These are phyloP conservation scores for Tolypocladium endophyticum DNA, from an alignment of 2,329 filamentous ascomycete species.

Conservation along the genomic window DNA sequence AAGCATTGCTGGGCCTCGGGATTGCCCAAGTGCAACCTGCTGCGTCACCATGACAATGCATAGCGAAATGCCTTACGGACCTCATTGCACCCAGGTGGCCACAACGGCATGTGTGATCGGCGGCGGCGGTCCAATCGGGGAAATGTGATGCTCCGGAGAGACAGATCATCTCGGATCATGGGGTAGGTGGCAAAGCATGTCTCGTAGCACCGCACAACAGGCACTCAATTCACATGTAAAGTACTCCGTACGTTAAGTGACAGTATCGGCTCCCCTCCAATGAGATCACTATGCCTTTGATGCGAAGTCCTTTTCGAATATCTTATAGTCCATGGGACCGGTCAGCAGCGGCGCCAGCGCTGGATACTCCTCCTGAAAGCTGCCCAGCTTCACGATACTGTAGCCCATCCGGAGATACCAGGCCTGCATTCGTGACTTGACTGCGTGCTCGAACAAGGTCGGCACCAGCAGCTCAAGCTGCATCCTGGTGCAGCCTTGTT, in stretches of 20 bases:
- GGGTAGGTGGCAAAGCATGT: background rate
- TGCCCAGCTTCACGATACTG: slow-evolving; percentile 11
- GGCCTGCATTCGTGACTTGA: slow-evolving; percentile 13
- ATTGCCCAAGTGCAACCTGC: background rate
- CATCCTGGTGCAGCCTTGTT: slow-evolving; percentile 15
- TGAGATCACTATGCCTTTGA: background rate
- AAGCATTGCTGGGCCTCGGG: background rate
- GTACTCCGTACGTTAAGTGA: too few relatives aligned
- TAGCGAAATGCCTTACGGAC: background rate
- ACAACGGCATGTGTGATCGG: background rate
- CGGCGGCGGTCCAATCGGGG: background rate
- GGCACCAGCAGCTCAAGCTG: slow-evolving; percentile 18
- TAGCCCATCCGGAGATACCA: slow-evolving; percentile 21
- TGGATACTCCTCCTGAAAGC: slow-evolving; percentile 17
- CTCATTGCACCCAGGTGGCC: background rate
- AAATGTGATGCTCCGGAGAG: background rate
- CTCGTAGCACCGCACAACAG: background rate
- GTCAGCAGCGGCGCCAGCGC: slow-evolving; percentile 12
- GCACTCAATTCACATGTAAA: too few relatives aligned
- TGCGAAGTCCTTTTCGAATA: slow-evolving; percentile 16
- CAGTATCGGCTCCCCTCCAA: background rate
- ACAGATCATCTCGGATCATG: background rate
- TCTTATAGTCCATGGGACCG: slow-evolving; percentile 15
- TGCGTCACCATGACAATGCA: background rate
- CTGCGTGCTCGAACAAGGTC: slow-evolving; percentile 12